phyloP scores from a whole-genome alignment of 306 rosid genomes.

The Oxytropis ochrocephala region DNA sequence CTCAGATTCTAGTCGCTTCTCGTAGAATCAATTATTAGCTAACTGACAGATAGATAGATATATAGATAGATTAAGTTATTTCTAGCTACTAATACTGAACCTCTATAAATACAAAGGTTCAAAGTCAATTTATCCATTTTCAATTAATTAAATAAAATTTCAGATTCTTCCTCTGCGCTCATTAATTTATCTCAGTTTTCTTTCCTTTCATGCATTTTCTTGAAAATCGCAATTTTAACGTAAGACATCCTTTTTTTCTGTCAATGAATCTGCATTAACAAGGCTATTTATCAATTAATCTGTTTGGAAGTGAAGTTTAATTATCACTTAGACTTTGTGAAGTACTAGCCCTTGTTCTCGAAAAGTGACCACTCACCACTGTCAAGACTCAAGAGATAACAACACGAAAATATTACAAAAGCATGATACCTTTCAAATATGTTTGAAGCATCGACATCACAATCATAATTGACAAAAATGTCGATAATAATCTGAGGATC shows the following conservation, averaged over 20 bases:
- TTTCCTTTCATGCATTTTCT: not conserved
- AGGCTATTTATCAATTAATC: not conserved
- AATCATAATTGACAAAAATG: conserved; percentile 95
- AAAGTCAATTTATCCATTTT: not conserved
- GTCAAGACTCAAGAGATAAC: conserved; percentile 5
- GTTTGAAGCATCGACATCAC: conserved; percentile 96
- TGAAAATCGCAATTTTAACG: not conserved
- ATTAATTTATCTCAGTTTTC: not conserved
- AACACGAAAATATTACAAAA: conserved; percentile 20
- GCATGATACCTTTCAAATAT: conserved; percentile 89
- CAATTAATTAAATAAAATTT: not conserved
- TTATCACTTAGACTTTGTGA: conserved; percentile 1
- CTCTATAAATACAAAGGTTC: not conserved
- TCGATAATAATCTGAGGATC: conserved; percentile 88
- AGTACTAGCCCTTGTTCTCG: not conserved
- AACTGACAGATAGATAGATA: not conserved
- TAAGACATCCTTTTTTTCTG: not conserved
- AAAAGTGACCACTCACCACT: not conserved
- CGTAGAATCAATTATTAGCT: not conserved
- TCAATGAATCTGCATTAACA: not conserved
- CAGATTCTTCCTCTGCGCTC: not conserved
- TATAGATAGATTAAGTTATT: not conserved
- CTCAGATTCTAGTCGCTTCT: not conserved
- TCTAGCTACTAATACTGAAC: not conserved
- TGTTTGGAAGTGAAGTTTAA: not conserved